Conservation (phyloP, 768 basidiomycete genomes). For the Coprinopsis sp. region DNA sequence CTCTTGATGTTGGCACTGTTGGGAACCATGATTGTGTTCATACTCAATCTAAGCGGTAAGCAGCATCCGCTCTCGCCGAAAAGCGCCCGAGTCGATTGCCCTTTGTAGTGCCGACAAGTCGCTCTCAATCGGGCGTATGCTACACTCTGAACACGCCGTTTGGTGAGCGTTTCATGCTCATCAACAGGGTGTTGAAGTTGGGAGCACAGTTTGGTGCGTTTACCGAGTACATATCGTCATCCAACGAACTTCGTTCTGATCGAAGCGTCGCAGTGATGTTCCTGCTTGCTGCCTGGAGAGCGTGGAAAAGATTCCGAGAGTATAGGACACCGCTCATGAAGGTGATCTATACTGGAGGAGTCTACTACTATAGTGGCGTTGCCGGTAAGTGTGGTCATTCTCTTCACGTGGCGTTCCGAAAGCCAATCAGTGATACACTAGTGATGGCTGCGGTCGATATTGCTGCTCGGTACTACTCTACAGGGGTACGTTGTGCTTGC, state of each 20-base stretch:
- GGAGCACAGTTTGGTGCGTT: not conserved
- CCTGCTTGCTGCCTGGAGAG: not conserved
- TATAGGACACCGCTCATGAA: not conserved
- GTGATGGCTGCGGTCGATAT: not conserved
- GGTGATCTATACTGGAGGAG: not conserved
- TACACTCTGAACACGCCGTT: not conserved
- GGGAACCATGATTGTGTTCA: not conserved
- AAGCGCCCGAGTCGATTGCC: not conserved
- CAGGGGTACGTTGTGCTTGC: not conserved
- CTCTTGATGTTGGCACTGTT: not conserved
- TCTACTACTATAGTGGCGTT: not conserved
- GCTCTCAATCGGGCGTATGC: too few species aligned
- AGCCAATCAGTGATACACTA: too few species aligned
- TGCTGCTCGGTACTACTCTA: not conserved
- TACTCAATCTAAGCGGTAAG: not conserved
- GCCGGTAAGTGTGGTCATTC: not conserved
- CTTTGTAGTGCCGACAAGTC: not conserved
- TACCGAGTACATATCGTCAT: too few species aligned
- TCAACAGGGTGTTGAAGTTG: not conserved
- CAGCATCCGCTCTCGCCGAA: not conserved
- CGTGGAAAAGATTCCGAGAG: not conserved
- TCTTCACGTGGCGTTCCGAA: not conserved
- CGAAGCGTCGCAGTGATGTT: too few species aligned
- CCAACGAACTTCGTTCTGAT: too few species aligned
- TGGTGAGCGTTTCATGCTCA: not conserved